These are phyloP conservation scores for Cylindrodendrum hubeiense DNA, from an alignment of 2,329 filamentous ascomycete species.

Conservation along the genomic window DNA sequence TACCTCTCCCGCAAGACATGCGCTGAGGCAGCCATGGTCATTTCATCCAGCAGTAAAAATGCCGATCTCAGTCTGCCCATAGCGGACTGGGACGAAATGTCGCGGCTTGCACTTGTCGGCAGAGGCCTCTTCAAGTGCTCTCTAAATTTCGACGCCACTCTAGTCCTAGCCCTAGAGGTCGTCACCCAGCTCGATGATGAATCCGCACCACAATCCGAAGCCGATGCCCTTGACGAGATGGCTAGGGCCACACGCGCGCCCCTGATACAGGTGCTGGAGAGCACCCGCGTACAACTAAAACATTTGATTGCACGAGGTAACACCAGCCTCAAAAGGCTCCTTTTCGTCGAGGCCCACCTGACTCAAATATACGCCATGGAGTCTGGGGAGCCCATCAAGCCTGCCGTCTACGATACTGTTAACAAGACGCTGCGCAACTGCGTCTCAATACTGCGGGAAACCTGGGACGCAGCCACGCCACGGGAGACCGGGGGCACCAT, in stretches of 20 bases:
- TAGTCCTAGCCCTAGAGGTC: constrained; percentile 38
- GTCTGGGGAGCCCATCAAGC: constrained; percentile 33
- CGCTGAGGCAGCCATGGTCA: constrained; percentile 41
- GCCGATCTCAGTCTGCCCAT: constrained; percentile 28
- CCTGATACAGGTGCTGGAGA: constrained; percentile 36
- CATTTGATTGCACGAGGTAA: constrained; percentile 38
- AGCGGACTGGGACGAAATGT: constrained; percentile 37
- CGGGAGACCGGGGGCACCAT: constrained; percentile 29
- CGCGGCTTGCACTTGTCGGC: constrained; percentile 40
- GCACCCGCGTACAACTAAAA: constrained; percentile 32
- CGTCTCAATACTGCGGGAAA: constrained; percentile 32
- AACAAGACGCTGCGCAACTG: constrained; percentile 36
- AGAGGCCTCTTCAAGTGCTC: constrained; percentile 43
- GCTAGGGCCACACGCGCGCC: constrained; percentile 37
- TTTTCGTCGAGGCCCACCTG: constrained; percentile 40
- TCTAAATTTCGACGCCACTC: constrained; percentile 42
- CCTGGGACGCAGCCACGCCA: constrained; percentile 30
- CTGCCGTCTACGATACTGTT: constrained; percentile 38
- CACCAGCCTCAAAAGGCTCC: constrained; percentile 39
- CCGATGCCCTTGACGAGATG: constrained; percentile 41
- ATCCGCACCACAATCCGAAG: constrained; percentile 28
- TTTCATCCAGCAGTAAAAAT: constrained; percentile 34
- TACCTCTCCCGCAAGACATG: constrained; percentile 44
- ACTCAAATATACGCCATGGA: constrained; percentile 42
- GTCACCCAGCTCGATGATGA: constrained; percentile 43